Evolutionary conservation across 345 rosid species (phyloP).

Genomic region (Salix caprea): DNA sequence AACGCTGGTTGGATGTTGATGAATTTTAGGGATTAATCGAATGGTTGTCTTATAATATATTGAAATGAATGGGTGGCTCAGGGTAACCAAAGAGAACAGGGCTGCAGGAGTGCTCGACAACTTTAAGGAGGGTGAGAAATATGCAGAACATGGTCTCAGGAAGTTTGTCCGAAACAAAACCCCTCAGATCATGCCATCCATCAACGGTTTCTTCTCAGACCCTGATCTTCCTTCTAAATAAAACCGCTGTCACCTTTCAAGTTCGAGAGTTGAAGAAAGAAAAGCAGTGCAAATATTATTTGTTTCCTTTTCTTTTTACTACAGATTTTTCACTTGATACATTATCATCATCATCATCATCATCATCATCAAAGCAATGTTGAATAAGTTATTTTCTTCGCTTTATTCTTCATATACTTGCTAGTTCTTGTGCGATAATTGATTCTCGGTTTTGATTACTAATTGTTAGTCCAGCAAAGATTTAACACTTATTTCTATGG

Average conservation of each 20-base stretch:
- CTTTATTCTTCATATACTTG: not conserved
- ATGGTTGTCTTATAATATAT: too few species aligned
- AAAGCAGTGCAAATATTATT: not conserved
- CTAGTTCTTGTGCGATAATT: not conserved
- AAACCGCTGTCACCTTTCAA: not conserved
- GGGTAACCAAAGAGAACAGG: slow-evolving; percentile 46
- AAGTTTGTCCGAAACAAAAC: slow-evolving; percentile 34
- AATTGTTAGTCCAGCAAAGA: not conserved
- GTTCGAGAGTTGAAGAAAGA: not conserved
- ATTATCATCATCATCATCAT: too few species aligned
- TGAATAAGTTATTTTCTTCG: not conserved
- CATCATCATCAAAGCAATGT: not conserved
- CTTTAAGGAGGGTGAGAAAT: slow-evolving; percentile 55
- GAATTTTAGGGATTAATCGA: not conserved
- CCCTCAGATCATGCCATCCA: slow-evolving; percentile 59
- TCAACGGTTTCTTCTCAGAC: slow-evolving; percentile 55
- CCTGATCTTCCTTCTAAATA: slow-evolving; percentile 31
- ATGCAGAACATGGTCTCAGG: slow-evolving; percentile 48
- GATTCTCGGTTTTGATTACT: not conserved
- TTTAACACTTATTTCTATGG: too few species aligned
- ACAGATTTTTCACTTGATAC: too few species aligned
- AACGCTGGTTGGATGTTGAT: not conserved
- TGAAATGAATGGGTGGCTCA: not conserved
- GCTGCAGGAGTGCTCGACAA: slow-evolving; percentile 53
- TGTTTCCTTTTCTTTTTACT: not conserved